Percentiles rank a stretch among this genome's conserved stretches.
Evolutionary conservation across 225 moss, liverwort and hornwort species (phyloP).

Genomic region (Physcomitrellopsis africana): DNA sequence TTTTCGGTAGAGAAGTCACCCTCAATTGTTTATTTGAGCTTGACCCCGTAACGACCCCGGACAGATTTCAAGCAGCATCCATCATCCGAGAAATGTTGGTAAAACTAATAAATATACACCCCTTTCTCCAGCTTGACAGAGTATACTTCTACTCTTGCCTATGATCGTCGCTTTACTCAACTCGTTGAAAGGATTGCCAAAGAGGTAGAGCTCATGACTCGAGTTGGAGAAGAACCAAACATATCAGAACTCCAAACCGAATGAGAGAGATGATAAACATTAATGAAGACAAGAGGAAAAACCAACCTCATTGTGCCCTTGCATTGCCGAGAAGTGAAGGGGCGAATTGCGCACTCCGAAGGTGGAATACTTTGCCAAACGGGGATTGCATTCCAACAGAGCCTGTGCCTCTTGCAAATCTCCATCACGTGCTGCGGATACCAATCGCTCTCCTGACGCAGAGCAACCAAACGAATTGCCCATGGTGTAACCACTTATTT

Average conservation of each 20-base stretch:
- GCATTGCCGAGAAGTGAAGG: conserved; percentile 94
- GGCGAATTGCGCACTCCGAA: conserved; percentile 97
- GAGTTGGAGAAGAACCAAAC: neutral
- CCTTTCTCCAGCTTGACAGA: no score
- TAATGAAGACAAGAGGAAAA: conserved; percentile 1
- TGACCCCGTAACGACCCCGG: no score
- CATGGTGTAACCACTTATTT: conserved; percentile 48
- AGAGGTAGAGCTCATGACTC: neutral
- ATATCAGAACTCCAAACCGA: conserved; percentile 6
- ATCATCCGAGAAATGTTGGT: no score
- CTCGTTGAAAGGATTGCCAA: neutral
- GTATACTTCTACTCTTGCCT: neutral
- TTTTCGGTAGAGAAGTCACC: no score
- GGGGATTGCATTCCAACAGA: conserved; percentile 90
- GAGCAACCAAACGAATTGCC: conserved; percentile 98
- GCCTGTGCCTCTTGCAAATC: conserved; percentile 97
- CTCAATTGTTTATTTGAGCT: no score
- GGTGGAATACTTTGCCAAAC: conserved; percentile 94
- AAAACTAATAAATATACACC: no score
- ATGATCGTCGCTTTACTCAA: neutral
- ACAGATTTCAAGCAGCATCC: no score
- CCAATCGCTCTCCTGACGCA: conserved; percentile 93
- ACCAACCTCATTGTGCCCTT: conserved; percentile 90
- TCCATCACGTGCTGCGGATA: conserved; percentile 95
- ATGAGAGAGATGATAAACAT: neutral